Evolutionary conservation across 192 early-diverging fungal genomes (phyloP), one percentile per base, ranked within the genome.

Genomic region (Backusella psychrophila): DNA sequence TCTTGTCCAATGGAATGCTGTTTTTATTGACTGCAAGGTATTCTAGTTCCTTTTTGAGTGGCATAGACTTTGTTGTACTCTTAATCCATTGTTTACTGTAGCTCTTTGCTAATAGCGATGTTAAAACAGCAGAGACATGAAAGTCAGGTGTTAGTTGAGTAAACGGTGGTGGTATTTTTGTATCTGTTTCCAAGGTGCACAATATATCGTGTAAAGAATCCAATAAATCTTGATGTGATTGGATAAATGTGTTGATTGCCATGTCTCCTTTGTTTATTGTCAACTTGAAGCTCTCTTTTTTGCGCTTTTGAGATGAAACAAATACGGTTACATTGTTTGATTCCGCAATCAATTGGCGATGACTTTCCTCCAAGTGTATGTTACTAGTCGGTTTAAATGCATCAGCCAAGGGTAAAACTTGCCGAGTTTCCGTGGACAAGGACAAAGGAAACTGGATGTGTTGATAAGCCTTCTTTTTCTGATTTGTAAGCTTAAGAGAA

Each of bases 191-290:
- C n/a, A 59, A 21, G 1, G 21, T 59, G 21, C 6, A 59, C 19
- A 59, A 14, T 26, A 75, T 53, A 1, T 34, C 31, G 9, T 75
- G 21, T 17, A 75, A 46, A 6, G 33, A 29, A 35, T 33, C 15
- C n/a, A 66, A 38, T 4, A 75, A 38, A 31, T 75, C 74, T 26
- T 66, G 36, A 14, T 75, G 65, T 1, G 74, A 63, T 49, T 66
- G 49, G 65, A 75, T 75, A 49, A 34, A 33, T 1, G 74, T 69
- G 8, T 35, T 66, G 26, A 75, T 75, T 0, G 6, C 11, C 4
- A 75, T 39, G 5, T 49, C 11, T 19, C 74, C 74, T 3, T 68
- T 46, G 12, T 63, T 68, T 2, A 75, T 41, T 35, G 66, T 68
- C 8, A 75, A 9, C 6, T 6, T 31, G 41, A 65, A 75, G 8